These are phyloP conservation scores for Linum usitatissimum DNA, from an alignment of 345 rosid genomes.

Conservation along the genomic window DNA sequence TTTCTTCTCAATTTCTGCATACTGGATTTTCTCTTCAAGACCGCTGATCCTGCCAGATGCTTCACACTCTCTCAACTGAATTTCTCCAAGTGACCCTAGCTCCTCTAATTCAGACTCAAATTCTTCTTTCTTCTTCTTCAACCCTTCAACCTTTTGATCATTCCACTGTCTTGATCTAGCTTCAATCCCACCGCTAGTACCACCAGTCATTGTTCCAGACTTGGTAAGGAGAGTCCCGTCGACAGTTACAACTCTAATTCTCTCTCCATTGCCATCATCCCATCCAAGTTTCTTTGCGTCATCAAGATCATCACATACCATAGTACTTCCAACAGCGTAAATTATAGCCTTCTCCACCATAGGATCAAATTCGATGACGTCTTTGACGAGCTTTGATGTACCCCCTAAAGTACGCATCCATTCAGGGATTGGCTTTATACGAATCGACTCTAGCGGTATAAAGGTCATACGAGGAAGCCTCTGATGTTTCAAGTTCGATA, in stretches of 20 bases:
- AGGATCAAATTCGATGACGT: conserved; percentile 90
- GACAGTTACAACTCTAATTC: conserved; percentile 91
- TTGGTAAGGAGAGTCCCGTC: conserved; percentile 90
- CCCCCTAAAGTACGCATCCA: conserved; percentile 75
- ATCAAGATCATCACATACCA: conserved; percentile 92
- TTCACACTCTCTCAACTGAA: conserved; percentile 88
- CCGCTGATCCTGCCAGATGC: conserved; percentile 88
- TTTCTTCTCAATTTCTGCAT: conserved; percentile 89
- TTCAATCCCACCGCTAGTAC: conserved; percentile 98
- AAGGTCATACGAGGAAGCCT: conserved; percentile 99
- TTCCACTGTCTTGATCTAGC: conserved; percentile 96
- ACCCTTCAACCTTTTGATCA: conserved; percentile 81
- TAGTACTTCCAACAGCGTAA: conserved; percentile 90
- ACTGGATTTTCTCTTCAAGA: conserved; percentile 90
- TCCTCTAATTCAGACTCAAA: conserved; percentile 67
- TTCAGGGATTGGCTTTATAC: conserved; percentile 79
- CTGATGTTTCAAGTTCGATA: conserved; percentile 92
- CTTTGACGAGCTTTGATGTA: conserved; percentile 69
- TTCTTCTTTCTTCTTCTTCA: conserved; percentile 67
- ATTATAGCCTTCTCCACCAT: conserved; percentile 82
- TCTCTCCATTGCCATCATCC: conserved; percentile 78
- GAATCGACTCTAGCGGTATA: conserved; percentile 89
- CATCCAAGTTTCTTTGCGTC: conserved; percentile 92
- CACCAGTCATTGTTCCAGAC: conserved; percentile 99
- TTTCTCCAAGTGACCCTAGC: conserved; percentile 89